Base-by-base conservation (phyloP, 164 flowering plant genomes). In the Pachysandra terminalis region DNA sequence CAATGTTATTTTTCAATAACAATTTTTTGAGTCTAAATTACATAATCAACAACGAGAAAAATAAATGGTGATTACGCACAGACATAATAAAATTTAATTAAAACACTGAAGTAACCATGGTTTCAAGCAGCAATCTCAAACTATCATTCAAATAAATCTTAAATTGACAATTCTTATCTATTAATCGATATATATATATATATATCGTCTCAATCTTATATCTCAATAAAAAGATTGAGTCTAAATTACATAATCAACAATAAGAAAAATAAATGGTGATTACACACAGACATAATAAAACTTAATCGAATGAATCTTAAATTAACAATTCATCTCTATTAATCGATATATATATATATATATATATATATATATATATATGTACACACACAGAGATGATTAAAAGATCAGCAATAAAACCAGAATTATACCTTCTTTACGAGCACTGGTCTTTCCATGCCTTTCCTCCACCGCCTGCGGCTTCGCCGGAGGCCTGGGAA, bases 401-500 rank as follows among this genome's bases (percentile, higher is more conserved):
- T 25, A 41, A 9, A 37, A 21, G 1, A 4, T 16, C 14, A 19
- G 2, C 48, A 19, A 3, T 21, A n/a, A 37, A n/a, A 0, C 24
- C 32, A 65, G 16, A 55, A 19, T 61, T 35, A 52, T 56, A 80
- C 86, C 87, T 77, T 70, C 71, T 69, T 55, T 78, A 19, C 75
- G 64, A 57, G 67, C 64, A 49, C 57, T 23, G 27, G 53, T 49
- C 59, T 54, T 74, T 59, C 73, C 75, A 35, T 49, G 72, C 45
- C 73, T 77, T 14, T 67, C 70, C 68, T 32, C 72, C 7, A 37
- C 48, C 14, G 23, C 24, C 55, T 75, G 74, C 71, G 52, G 71
- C 64, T 74, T 76, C 66, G 67, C 57, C 12, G 32, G 83, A 75
- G 82, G 83, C 58, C 73, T 74, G 40, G 71, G 59, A 72, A 27